Percentiles rank a stretch among this genome's conserved stretches.
Evolutionary conservation across 441 rosid species (phyloP).

Genomic region (Breynia disticha): DNA sequence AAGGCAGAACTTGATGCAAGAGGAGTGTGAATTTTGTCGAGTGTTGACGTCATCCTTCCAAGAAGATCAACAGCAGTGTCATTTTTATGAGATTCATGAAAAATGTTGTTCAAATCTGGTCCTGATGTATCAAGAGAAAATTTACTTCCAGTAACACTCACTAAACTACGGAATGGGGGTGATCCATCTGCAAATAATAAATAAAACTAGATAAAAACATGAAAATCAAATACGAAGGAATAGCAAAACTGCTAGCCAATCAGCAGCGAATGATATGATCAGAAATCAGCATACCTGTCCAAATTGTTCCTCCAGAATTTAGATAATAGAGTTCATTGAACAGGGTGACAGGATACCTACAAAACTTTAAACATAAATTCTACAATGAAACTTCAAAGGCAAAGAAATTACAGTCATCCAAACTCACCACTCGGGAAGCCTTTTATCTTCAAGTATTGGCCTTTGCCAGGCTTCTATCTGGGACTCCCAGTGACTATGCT

Average conservation of each 20-base stretch:
- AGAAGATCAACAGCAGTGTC: conserved; percentile 54
- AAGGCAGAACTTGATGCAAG: conserved; percentile 58
- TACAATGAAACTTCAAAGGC: conserved; percentile 6
- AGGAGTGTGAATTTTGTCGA: conserved; percentile 56
- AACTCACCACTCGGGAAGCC: conserved; percentile 74
- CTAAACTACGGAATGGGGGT: conserved; percentile 58
- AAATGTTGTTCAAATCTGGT: conserved; percentile 21
- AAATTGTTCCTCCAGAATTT: conserved; percentile 78
- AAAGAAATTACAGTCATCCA: conserved; percentile 2
- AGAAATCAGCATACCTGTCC: conserved; percentile 53
- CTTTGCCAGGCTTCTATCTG: conserved; percentile 81
- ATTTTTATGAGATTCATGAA: conserved; percentile 21
- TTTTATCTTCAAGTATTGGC: conserved; percentile 82
- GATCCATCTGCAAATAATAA: conserved; percentile 52
- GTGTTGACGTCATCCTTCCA: conserved; percentile 56
- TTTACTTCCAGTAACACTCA: conserved; percentile 43
- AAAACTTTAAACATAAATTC: conserved; percentile 9
- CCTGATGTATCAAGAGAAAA: conserved; percentile 62
- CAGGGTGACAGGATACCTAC: conserved; percentile 74
- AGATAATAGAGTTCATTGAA: conserved; percentile 94
- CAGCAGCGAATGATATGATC: background rate
- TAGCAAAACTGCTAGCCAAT: background rate
- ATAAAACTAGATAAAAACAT: background rate
- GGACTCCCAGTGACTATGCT: conserved; percentile 69
- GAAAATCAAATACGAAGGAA: background rate